Base-by-base conservation (phyloP, 345 rosid species). In the Abelmoschus esculentus region DNA sequence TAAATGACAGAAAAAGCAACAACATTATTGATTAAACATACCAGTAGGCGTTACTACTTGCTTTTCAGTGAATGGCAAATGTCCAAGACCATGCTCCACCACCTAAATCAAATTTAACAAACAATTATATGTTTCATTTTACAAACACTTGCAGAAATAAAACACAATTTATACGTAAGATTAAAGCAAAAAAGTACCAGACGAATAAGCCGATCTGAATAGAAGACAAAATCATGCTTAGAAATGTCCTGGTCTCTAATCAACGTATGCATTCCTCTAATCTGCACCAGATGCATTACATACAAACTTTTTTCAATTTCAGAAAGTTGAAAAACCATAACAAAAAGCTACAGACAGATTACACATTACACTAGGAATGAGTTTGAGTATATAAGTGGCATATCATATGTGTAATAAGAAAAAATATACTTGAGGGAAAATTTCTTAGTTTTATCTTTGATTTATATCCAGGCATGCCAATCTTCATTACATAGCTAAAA, bases 251-350 rank as follows among this genome's bases (percentile, higher is more conserved):
- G 81, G 80, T 96, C 98, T 65, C 99, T 91, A 75, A 96, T 96
- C 81, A 96, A 83, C 73, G 99, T 96, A 76, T 96, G 99, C 99
- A 96, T 92, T 59, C 98, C 99, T 86, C 97, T 81, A 74, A 96
- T 96, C 98, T 96, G 89, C 72, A 65, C 76, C 62, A 44, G 50
- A 10, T n/a, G n/a, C n/a, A n/a, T n/a, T n/a, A n/a, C n/a, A n/a
- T n/a, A n/a, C n/a, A n/a, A n/a, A n/a, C n/a, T n/a, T n/a, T 44
- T 3, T 44, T 44, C 6, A 34, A 34, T 34, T 34, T 34, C 38
- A 6, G 38, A 34, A 34, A 34, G 6, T 4, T 5, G 5, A 34
- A 34, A 34, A 34, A 34, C 38, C 38, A 34, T 29, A 5, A 34
- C 2, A 34, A 3, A 34, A 34, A 34, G 38, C 38, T 34, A 34